Evolutionary conservation across 805 yeast species (phyloP).

Genomic region (Metschnikowia picachoensis): DNA sequence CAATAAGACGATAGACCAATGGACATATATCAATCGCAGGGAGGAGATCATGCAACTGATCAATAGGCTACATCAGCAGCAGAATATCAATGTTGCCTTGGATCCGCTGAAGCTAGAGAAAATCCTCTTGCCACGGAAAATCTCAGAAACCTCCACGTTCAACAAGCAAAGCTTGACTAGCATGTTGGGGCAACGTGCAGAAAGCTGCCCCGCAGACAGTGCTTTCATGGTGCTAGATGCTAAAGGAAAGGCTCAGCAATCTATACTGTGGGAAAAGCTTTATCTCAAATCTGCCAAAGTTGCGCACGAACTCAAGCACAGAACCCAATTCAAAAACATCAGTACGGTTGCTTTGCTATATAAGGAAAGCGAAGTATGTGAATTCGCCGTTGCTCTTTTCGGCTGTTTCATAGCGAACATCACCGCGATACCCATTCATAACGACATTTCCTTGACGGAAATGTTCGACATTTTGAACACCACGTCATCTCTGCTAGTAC

Average conservation of each 20-base stretch:
- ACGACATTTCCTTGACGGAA: constrained; percentile 65
- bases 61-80: constrained; percentile 31
- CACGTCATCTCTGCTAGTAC: constrained; percentile 72
- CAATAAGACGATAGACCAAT: constrained; percentile 41
- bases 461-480: constrained; percentile 65
- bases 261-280: constrained; percentile 87
- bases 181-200: constrained; percentile 70
- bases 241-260: constrained; percentile 73
- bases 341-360: constrained; percentile 84
- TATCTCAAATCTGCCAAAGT: constrained; percentile 80
- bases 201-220: constrained; percentile 53
- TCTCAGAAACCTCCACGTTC: constrained; percentile 23
- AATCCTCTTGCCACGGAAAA: constrained; percentile 61
- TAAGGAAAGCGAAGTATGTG: constrained; percentile 78
- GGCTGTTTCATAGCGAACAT: constrained; percentile 94
- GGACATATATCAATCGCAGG: constrained; percentile 44
- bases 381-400: constrained; percentile 78
- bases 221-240: constrained; percentile 73
- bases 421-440: constrained; percentile 89
- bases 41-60: constrained; percentile 42
- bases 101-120: constrained; percentile 43
- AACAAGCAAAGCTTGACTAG: constrained; percentile 58
- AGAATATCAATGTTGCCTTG: constrained; percentile 21
- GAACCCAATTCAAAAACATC: constrained; percentile 67
- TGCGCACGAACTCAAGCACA: constrained; percentile 76